Conservation (phyloP, 2,329 filamentous ascomycete genomes). For the Alternaria ventricosa region DNA sequence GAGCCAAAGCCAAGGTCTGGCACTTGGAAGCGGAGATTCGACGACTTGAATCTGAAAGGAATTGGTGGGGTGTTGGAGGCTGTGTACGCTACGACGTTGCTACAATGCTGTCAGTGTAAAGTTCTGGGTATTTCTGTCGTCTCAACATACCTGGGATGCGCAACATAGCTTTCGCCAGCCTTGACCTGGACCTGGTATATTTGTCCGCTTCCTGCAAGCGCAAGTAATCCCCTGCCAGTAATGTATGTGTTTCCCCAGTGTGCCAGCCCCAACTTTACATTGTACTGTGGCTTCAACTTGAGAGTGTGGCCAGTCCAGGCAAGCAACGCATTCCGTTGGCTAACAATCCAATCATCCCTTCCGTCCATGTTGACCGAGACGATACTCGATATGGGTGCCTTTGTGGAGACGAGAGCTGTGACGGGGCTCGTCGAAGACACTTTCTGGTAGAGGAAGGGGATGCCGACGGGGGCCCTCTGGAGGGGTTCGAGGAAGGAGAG, state of each 20-base stretch:
- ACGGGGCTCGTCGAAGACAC: conserved; percentile 86
- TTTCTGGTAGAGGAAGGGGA: conserved; percentile 93
- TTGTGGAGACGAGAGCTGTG: conserved; percentile 86
- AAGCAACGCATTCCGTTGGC: conserved; percentile 85
- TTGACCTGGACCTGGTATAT: conserved; percentile 84
- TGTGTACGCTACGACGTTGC: conserved; percentile 90
- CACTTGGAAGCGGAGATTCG: conserved; percentile 75
- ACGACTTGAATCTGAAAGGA: conserved; percentile 87
- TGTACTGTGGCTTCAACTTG: conserved; percentile 75
- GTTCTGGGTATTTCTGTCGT: background rate
- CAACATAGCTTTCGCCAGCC: conserved; percentile 86
- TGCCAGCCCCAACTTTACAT: conserved; percentile 74
- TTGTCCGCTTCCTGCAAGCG: conserved; percentile 84
- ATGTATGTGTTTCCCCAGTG: conserved; percentile 92
- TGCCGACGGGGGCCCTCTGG: conserved; percentile 77
- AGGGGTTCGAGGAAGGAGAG: conserved; percentile 86
- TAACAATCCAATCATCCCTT: conserved; percentile 92
- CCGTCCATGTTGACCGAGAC: conserved; percentile 89
- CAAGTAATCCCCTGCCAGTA: conserved; percentile 85
- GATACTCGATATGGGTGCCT: conserved; percentile 85
- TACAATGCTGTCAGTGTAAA: conserved; percentile 38
- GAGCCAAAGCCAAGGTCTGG: conserved; percentile 69
- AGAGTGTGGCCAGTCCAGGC: conserved; percentile 96
- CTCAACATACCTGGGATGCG: conserved; percentile 70
- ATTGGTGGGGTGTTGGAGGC: conserved; percentile 74